Evolutionary conservation across 1,139 yeast genomes (phyloP).

Genomic region (Dujonia santamariae): DNA sequence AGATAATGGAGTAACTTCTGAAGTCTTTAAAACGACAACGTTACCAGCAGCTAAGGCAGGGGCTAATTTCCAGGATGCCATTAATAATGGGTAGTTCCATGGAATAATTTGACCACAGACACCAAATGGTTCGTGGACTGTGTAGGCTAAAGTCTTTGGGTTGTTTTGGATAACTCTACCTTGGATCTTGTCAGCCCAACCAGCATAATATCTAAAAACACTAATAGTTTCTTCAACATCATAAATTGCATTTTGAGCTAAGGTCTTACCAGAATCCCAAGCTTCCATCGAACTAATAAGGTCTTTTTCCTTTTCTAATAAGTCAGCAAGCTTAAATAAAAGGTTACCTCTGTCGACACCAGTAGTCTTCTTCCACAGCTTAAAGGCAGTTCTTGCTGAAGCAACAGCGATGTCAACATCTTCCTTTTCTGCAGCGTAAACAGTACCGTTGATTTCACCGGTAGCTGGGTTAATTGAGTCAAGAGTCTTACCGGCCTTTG

Average conservation of each 20-base stretch:
- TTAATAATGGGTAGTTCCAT: constrained; percentile 60
- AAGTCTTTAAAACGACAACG: constrained; percentile 60
- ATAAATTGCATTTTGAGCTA: constrained; percentile 44
- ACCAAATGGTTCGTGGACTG: constrained; percentile 79
- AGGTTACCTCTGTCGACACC: constrained; percentile 54
- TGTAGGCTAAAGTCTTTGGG: constrained; percentile 68
- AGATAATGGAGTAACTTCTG: constrained; percentile 66
- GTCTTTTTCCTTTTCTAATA: constrained; percentile 55
- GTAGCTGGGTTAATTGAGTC: constrained; percentile 67
- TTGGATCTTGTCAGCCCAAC: constrained; percentile 78
- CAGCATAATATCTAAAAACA: constrained; percentile 70
- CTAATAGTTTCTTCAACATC: constrained; percentile 61
- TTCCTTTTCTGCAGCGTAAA: constrained; percentile 60
- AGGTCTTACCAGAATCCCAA: constrained; percentile 78
- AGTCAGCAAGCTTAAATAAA: constrained; percentile 58
- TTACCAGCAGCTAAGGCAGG: constrained; percentile 72
- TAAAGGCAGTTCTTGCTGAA: constrained; percentile 70
- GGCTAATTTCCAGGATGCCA: constrained; percentile 61
- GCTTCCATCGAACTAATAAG: constrained; percentile 67
- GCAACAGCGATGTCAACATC: constrained; percentile 79
- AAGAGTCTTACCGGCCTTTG: constrained; percentile 59
- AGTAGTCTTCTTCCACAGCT: constrained; percentile 43
- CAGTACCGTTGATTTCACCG: constrained; percentile 62
- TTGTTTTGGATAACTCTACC: constrained; percentile 70
- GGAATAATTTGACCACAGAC: constrained; percentile 78